phyloP scores from a whole-genome alignment of 805 yeast species.

The Ogataea methylovora region DNA sequence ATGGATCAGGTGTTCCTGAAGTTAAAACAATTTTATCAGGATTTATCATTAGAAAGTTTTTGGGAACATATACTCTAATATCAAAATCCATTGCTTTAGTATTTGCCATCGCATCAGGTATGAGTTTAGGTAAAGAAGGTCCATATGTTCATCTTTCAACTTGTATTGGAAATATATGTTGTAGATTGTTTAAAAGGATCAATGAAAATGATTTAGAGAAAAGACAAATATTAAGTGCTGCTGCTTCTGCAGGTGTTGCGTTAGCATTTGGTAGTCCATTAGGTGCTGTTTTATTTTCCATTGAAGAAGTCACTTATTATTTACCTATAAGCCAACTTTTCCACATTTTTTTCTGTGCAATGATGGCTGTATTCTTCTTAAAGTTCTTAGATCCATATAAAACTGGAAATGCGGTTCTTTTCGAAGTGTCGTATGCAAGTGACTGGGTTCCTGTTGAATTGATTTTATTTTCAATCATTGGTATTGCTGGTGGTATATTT shows the following conservation, averaged over 20 bases:
- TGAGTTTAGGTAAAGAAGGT: slow-evolving; percentile 84
- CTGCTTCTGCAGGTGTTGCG: slow-evolving; percentile 77
- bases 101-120: slow-evolving; percentile 64
- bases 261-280: slow-evolving; percentile 83
- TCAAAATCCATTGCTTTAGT: slow-evolving; percentile 52
- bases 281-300: slow-evolving; percentile 75
- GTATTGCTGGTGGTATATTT: slow-evolving; percentile 59
- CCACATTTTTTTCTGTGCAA: slow-evolving; percentile 81
- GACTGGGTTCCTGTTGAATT: slow-evolving; percentile 68
- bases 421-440: slow-evolving; percentile 57
- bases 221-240: slow-evolving; percentile 64
- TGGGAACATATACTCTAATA: slow-evolving; percentile 44
- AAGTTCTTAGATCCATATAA: slow-evolving; percentile 44
- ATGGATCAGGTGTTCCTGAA: slow-evolving; percentile 70
- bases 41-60: slow-evolving; percentile 42
- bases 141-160: slow-evolving; percentile 78
- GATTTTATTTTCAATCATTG: slow-evolving; percentile 61
- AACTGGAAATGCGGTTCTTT: slow-evolving; percentile 33
- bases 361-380: slow-evolving; percentile 58
- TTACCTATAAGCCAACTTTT: slow-evolving; percentile 56
- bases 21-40: slow-evolving; percentile 65
- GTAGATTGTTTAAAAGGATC: slow-evolving; percentile 34
- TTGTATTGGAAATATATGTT: slow-evolving; percentile 41
- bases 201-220: slow-evolving; percentile 45
- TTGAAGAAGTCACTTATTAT: slow-evolving; percentile 63